Evolutionary conservation across 805 yeast species (phyloP).

Genomic region (Scheffersomyces ergatensis): DNA sequence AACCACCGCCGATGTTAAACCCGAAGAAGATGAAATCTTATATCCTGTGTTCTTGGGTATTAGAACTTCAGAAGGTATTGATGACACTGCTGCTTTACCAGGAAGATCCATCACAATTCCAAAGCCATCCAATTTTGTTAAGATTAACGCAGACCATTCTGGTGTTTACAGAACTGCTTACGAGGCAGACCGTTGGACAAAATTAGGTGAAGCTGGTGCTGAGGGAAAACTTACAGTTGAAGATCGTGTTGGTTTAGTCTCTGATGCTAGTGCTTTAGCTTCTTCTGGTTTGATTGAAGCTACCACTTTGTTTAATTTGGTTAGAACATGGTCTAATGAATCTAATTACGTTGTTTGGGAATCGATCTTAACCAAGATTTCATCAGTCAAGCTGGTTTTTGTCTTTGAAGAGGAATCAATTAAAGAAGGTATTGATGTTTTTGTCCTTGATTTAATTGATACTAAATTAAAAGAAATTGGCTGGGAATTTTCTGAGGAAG

Average conservation of each 20-base stretch:
- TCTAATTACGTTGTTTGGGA: conserved; percentile 67
- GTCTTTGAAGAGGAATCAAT: conserved; percentile 49
- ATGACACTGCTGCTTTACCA: conserved; percentile 56
- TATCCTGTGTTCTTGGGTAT: conserved; percentile 73
- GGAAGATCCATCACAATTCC: conserved; percentile 39
- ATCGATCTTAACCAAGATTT: conserved; percentile 50
- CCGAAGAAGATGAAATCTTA: conserved; percentile 66
- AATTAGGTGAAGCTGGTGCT: conserved; percentile 61
- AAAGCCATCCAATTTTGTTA: conserved; percentile 51
- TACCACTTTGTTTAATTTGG: conserved; percentile 55
- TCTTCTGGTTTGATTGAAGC: conserved; percentile 69
- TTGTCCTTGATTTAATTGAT: conserved; percentile 54
- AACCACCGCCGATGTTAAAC: conserved; percentile 72
- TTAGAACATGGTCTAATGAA: conserved; percentile 60
- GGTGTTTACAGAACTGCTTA: conserved; percentile 78
- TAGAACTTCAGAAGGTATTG: conserved; percentile 56
- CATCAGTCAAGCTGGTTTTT: conserved; percentile 51
- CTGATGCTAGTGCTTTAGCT: conserved; percentile 75
- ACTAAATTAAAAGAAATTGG: conserved; percentile 58
- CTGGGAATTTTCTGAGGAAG: conserved; percentile 56
- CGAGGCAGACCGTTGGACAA: conserved; percentile 64
- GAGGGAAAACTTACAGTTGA: conserved; percentile 63
- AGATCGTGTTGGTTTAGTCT: conserved; percentile 76
- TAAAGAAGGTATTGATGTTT: conserved; percentile 47
- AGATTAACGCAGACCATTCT: conserved; percentile 69